Evolutionary conservation across 176 grass and related monocot species (phyloP).

Genomic region (Zea mays): Zm-B73-REFERENCE-NAM-5.0 NC_050103.1:5224001-5224500

Average conservation of each 20-base stretch:
- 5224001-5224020: constrained; percentile 17
- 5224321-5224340: background rate
- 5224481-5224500: background rate
- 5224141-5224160: background rate
- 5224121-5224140: background rate
- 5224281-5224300: background rate
- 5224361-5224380: background rate
- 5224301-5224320: too few relatives aligned
- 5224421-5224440: background rate
- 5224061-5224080: background rate
- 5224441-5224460: constrained; percentile 2
- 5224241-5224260: background rate
- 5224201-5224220: background rate
- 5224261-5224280: background rate
- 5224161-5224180: background rate
- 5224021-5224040: constrained; percentile 18
- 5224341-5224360: background rate
- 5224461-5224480: background rate
- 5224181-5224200: background rate
- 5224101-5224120: background rate
- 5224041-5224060: background rate
- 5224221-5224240: background rate
- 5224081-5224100: background rate
- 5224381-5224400: background rate
- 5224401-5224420: background rate